Evolutionary conservation across 2,329 filamentous ascomycete genomes (phyloP).

Genomic region (Botrytis galanthina): DNA sequence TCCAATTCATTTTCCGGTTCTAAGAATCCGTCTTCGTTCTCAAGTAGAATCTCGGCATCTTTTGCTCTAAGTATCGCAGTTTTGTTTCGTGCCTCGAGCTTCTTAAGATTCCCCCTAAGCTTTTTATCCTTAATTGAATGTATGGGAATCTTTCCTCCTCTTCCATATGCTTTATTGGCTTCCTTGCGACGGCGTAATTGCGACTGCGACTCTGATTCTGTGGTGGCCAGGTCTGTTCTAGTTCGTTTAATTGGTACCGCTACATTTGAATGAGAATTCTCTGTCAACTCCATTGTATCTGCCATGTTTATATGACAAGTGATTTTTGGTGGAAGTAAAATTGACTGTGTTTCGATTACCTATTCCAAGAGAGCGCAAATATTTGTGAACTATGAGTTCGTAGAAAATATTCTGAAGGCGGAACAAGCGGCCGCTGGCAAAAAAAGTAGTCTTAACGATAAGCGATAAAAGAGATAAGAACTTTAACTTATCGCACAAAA

Average conservation of each 20-base stretch:
- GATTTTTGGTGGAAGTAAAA: neutral
- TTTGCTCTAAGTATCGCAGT: slow-evolving; percentile 80
- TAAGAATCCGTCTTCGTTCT: slow-evolving; percentile 81
- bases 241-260: slow-evolving; percentile 50
- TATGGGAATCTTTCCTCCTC: slow-evolving; percentile 71
- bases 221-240: slow-evolving; percentile 48
- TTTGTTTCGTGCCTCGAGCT: slow-evolving; percentile 78
- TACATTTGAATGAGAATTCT: slow-evolving; percentile 47
- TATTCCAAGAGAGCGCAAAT: slow-evolving; percentile 7
- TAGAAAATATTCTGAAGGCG: neutral
- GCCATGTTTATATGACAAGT: slow-evolving; percentile 20
- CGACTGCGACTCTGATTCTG: slow-evolving; percentile 33
- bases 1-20: slow-evolving; percentile 88
- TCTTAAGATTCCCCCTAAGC: slow-evolving; percentile 73
- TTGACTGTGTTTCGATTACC: neutral
- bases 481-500: slow-evolving; percentile 24
- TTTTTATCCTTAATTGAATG: slow-evolving; percentile 85
- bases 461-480: slow-evolving; percentile 23
- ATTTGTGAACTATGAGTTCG: slow-evolving; percentile 4
- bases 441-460: slow-evolving; percentile 8
- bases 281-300: slow-evolving; percentile 25
- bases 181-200: slow-evolving; percentile 51
- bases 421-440: neutral
- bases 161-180: slow-evolving; percentile 77
- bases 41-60: slow-evolving; percentile 90